A percentile compares a stretch with the other conserved stretches of the same genome.
Evolutionary conservation across 805 yeast genomes (phyloP).

Genomic region (Cyberlindnera mrakii): DNA sequence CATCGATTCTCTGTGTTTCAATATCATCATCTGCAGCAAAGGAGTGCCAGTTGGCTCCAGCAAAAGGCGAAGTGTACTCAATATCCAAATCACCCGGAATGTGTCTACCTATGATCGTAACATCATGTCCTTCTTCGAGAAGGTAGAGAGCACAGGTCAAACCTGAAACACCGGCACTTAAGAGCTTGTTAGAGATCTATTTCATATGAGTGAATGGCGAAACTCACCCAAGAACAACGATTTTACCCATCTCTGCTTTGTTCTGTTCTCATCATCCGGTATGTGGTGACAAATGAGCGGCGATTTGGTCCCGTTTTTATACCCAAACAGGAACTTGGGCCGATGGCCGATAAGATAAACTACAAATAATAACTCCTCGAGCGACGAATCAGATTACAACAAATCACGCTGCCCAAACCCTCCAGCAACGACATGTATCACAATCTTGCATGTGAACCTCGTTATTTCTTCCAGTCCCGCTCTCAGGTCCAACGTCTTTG

Average conservation of each 20-base stretch:
- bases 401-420: constrained; percentile 19
- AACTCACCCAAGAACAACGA: constrained; percentile 5
- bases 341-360: too few species aligned
- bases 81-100: constrained; percentile 53
- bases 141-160: constrained; percentile 43
- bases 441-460: constrained; percentile 7
- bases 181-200: not conserved
- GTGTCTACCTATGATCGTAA: constrained; percentile 37
- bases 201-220: too few species aligned
- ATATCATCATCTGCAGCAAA: constrained; percentile 41
- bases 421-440: constrained; percentile 10
- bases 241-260: constrained; percentile 7
- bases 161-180: constrained; percentile 48
- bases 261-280: not conserved
- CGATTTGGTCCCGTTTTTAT: too few species aligned
- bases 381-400: not conserved
- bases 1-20: constrained; percentile 37
- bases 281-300: not conserved
- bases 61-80: constrained; percentile 59
- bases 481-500: constrained; percentile 7
- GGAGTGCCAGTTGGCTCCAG: constrained; percentile 70
- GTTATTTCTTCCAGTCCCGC: constrained; percentile 5
- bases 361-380: too few species aligned
- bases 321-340: too few species aligned
- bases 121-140: constrained; percentile 33